phyloP scores from a whole-genome alignment of 1,284 basidiomycete species.

The Boletus sp. region DNA sequence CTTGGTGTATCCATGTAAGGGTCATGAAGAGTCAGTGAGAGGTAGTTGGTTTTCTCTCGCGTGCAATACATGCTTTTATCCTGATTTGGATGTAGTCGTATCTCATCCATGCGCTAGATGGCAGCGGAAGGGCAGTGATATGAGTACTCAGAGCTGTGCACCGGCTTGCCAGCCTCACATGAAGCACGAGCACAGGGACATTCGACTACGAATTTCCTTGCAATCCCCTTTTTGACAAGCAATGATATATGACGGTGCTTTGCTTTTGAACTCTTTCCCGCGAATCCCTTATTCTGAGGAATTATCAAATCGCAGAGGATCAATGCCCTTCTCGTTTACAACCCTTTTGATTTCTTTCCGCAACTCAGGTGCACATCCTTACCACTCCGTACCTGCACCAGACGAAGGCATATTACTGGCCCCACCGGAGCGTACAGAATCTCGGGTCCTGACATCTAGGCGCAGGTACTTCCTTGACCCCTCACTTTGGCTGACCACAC shows the following conservation, averaged over 20 bases:
- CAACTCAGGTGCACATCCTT: constrained; percentile 13
- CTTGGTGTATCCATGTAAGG: constrained; percentile 19
- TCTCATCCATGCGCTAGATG: constrained; percentile 6
- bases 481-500: constrained; percentile 28
- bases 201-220: background rate
- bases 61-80: constrained; percentile 4
- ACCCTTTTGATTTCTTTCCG: constrained; percentile 1
- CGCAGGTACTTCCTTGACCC: constrained; percentile 11
- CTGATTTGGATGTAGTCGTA: constrained; percentile 2
- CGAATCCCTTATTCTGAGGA: background rate
- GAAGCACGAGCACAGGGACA: constrained; percentile 1
- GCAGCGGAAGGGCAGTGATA: constrained; percentile 6
- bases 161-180: no score
- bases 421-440: constrained; percentile 5
- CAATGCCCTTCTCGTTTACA: constrained; percentile 18
- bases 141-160: background rate
- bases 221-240: background rate
- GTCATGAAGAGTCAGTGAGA: background rate
- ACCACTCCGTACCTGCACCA: constrained; percentile 18
- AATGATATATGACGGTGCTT: constrained; percentile 12
- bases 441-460: background rate
- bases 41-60: background rate
- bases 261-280: background rate
- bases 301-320: background rate
- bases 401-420: constrained; percentile 26